Percentiles rank a stretch among this genome's conserved stretches.
These are phyloP conservation scores for Monosporozyma aerobia DNA, from an alignment of 805 yeast species.

Conservation along the genomic window DNA sequence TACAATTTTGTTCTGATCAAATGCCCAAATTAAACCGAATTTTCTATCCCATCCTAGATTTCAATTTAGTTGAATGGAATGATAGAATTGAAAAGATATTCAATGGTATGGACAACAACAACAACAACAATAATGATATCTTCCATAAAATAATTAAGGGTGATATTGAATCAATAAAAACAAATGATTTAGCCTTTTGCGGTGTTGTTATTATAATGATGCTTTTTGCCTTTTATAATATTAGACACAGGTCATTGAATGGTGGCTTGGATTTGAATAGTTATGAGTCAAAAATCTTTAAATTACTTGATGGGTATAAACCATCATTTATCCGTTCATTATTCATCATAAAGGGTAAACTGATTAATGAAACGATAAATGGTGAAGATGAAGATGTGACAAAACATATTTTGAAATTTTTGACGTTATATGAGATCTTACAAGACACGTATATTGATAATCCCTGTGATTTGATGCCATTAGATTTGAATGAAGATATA, in stretches of 20 bases:
- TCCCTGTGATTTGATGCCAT: conserved; percentile 13
- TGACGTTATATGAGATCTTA: neutral
- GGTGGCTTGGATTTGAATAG: too few relatives aligned
- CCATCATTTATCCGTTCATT: conserved; percentile 7
- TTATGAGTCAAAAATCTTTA: conserved; percentile 3
- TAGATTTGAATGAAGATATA: conserved; percentile 14
- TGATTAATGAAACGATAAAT: neutral
- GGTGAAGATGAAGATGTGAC: neutral
- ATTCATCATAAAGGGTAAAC: neutral
- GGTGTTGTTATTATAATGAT: conserved; percentile 6
- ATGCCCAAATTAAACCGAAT: conserved; percentile 11
- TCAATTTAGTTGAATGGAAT: neutral
- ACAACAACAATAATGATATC: too few relatives aligned
- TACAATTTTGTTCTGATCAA: conserved; percentile 9
- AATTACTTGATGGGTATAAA: conserved; percentile 12
- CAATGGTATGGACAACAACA: neutral
- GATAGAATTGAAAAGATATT: neutral
- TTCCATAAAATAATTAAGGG: neutral
- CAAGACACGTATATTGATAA: neutral
- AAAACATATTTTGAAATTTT: neutral
- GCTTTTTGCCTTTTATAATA: neutral
- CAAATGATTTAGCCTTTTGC: neutral
- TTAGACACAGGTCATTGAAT: neutral
- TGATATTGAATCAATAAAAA: neutral
- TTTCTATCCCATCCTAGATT: neutral